Evolutionary conservation across 2,329 filamentous ascomycete species (phyloP).

Genomic region (Aspergillus amoenus): DNA sequence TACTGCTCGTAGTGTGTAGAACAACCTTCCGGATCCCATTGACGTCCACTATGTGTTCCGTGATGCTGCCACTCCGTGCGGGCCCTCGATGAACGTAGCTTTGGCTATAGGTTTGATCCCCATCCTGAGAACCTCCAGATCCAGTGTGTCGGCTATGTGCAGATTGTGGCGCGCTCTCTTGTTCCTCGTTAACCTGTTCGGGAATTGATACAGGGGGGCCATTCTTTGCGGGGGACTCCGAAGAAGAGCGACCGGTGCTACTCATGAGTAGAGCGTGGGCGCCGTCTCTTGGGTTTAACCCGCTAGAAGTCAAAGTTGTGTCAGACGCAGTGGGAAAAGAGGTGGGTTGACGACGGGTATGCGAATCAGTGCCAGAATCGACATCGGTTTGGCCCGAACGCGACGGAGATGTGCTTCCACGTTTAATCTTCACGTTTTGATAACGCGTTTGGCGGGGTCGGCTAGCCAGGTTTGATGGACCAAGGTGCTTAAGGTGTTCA

Average conservation of each 20-base stretch:
- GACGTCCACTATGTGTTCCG: conserved; percentile 72
- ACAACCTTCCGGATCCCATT: conserved; percentile 75
- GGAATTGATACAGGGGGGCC: conserved; percentile 29
- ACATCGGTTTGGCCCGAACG: conserved; percentile 36
- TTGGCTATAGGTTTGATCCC: conserved; percentile 21
- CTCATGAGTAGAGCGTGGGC: conserved; percentile 60
- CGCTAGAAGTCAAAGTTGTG: conserved; percentile 48
- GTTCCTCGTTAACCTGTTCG: conserved; percentile 32
- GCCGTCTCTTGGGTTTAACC: conserved; percentile 63
- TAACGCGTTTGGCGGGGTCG: conserved; percentile 62
- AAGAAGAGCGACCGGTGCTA: conserved; percentile 38
- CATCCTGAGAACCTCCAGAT: conserved; percentile 22
- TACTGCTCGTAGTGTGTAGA: conserved; percentile 66
- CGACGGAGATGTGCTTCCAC: conserved; percentile 43
- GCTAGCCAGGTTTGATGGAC: conserved; percentile 63
- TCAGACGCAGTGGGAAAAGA: neutral
- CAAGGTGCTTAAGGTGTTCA: conserved; percentile 63
- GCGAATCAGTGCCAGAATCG: conserved; percentile 40
- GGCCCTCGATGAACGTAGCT: conserved; percentile 45
- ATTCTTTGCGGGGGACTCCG: conserved; percentile 25
- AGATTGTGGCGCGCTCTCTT: conserved; percentile 24
- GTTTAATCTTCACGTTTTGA: conserved; percentile 65
- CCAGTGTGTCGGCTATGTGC: conserved; percentile 22
- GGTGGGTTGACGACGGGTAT: conserved; percentile 22
- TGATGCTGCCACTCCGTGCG: conserved; percentile 73